Percentiles rank a stretch among this genome's conserved stretches.
These are phyloP conservation scores for Pleoardoris graminearum DNA, from an alignment of 2,329 filamentous ascomycete species.

Conservation along the genomic window DNA sequence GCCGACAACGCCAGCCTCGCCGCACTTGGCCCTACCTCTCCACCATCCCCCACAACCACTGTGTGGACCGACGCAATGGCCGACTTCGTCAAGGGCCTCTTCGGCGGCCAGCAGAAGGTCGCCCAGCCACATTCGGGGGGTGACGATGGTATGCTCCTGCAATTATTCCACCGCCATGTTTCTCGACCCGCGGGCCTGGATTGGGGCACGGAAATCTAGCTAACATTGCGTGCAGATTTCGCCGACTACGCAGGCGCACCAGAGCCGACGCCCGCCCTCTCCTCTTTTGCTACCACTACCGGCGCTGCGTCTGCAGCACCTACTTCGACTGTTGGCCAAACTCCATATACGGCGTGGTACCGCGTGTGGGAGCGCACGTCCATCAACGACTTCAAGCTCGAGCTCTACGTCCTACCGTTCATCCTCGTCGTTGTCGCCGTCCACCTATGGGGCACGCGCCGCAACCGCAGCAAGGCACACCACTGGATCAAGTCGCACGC, in stretches of 20 bases:
- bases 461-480: constrained; percentile 79
- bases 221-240: constrained; percentile 66
- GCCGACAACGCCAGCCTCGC: constrained; percentile 23
- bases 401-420: constrained; percentile 78
- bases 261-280: constrained; percentile 61
- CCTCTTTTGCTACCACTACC: constrained; percentile 45
- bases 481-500: constrained; percentile 79
- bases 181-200: constrained; percentile 18
- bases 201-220: constrained; percentile 11
- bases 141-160: constrained; percentile 64
- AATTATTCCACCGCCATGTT: constrained; percentile 12
- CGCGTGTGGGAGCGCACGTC: constrained; percentile 90
- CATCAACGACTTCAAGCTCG: constrained; percentile 80
- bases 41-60: constrained; percentile 18
- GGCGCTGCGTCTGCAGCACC: constrained; percentile 36
- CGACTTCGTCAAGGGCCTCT: constrained; percentile 66
- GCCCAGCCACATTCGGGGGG: constrained; percentile 53
- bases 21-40: neutral
- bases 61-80: constrained; percentile 45
- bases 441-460: constrained; percentile 78
- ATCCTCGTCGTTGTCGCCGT: constrained; percentile 74
- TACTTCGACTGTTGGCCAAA: constrained; percentile 48
- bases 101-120: constrained; percentile 69
- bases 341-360: constrained; percentile 93
- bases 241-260: constrained; percentile 87